Conservation (phyloP, 768 basidiomycete species). For the Pholiota conissans region DNA sequence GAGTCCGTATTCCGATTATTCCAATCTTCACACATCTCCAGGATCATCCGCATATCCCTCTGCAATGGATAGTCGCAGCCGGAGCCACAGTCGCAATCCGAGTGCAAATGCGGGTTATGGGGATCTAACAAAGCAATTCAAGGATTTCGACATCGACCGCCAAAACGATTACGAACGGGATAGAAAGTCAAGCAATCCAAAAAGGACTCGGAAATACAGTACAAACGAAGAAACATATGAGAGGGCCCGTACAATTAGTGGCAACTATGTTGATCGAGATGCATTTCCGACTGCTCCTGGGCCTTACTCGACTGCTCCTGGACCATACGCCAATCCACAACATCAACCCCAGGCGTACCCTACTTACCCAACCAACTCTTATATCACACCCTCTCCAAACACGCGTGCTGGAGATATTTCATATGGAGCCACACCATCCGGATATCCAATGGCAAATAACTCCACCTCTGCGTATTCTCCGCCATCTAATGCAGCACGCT, state of each 20-base stretch:
- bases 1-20: slow-evolving; percentile 22
- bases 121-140: slow-evolving; percentile 42
- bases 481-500: slow-evolving; percentile 36
- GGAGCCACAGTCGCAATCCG: slow-evolving; percentile 30
- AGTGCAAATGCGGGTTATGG: slow-evolving; percentile 29
- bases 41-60: slow-evolving; percentile 17
- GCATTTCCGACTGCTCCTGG: slow-evolving; percentile 26
- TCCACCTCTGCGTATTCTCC: slow-evolving; percentile 28
- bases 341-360: slow-evolving; percentile 7
- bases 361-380: slow-evolving; percentile 21
- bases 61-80: slow-evolving; percentile 13
- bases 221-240: slow-evolving; percentile 37
- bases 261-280: slow-evolving; percentile 33
- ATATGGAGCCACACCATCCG: slow-evolving; percentile 28
- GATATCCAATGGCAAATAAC: slow-evolving; percentile 30
- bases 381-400: slow-evolving; percentile 48
- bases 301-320: slow-evolving; percentile 28
- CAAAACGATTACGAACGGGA: slow-evolving; percentile 33
- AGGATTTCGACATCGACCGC: slow-evolving; percentile 39
- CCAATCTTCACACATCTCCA: slow-evolving; percentile 14
- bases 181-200: slow-evolving; percentile 30
- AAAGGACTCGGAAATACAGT: slow-evolving; percentile 47
- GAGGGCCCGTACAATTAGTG: slow-evolving; percentile 37
- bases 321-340: slow-evolving; percentile 28
- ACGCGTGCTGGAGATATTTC: slow-evolving; percentile 45